phyloP scores from a whole-genome alignment of 2,329 filamentous ascomycete species.

The Clonostachys rosea region DNA sequence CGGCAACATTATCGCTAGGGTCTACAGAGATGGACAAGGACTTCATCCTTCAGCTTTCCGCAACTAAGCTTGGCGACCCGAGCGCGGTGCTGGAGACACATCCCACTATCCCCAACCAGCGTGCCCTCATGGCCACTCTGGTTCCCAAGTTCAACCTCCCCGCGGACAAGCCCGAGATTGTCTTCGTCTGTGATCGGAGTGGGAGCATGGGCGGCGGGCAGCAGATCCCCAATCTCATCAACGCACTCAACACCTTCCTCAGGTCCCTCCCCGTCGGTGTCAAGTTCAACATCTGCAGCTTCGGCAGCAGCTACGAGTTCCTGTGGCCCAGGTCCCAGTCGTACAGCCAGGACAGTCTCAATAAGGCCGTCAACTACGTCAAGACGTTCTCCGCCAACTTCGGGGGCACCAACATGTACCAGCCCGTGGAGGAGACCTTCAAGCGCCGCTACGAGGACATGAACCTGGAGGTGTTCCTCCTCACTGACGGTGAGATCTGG shows the following conservation, averaged over 20 bases:
- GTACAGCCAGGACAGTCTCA: conserved; percentile 37
- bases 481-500: conserved; percentile 55
- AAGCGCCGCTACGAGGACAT: conserved; percentile 34
- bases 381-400: conserved; percentile 35
- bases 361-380: conserved; percentile 35
- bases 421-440: conserved; percentile 37
- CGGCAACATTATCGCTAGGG: conserved; percentile 52
- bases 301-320: conserved; percentile 43
- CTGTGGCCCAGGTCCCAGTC: conserved; percentile 41
- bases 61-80: conserved; percentile 55
- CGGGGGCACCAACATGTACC: conserved; percentile 49
- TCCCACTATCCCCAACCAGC: conserved; percentile 52
- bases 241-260: conserved; percentile 58
- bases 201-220: conserved; percentile 51
- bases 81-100: conserved; percentile 64
- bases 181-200: conserved; percentile 70
- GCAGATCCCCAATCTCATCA: conserved; percentile 47
- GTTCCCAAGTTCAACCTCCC: conserved; percentile 66
- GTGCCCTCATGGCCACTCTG: conserved; percentile 66
- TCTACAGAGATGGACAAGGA: conserved; percentile 54
- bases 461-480: conserved; percentile 46
- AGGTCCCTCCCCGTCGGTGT: conserved; percentile 60
- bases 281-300: conserved; percentile 69
- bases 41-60: conserved; percentile 61
- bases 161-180: conserved; percentile 51